Evolutionary conservation across 768 basidiomycete species (phyloP), one percentile per base, ranked within the genome.

Genomic region (Hericium alpestre): DNA sequence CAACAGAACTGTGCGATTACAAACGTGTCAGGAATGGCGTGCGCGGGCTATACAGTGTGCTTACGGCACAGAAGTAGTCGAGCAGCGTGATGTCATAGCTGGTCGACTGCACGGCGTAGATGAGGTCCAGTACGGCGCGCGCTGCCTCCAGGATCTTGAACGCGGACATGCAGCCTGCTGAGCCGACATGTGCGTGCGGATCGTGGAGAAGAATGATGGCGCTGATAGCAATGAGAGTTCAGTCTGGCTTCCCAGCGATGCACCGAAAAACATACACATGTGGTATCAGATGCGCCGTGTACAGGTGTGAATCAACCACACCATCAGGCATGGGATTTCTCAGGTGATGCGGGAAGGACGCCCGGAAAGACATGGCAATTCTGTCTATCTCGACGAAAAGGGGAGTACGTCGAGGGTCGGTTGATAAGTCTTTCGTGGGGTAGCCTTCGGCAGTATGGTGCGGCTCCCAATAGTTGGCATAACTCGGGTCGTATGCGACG

Each of bases 191-290:
- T 16, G 87, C 86, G 64, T 88, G 86, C 3, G 86, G 85, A 60
- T 90, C 88, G 62, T 90, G 88, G 43, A 90, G 70, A 18, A 88
- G 72, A 53, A 90, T 84, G 13, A 72, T 79, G 6, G 84, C 79
- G 12, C 88, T 90, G 61, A 39, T 49, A 37, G 62, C 27, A 25
- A 38, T 18, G 13, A 51, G 23, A 49, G 50, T 16, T 53, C 11
- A 37, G 49, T 12, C 32, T 39, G 40, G 51, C 16, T 27, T 18
- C 70, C 60, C 72, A 66, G 11, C 73, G 72, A 71, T 75, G 2
- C 72, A 69, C 57, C 56, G 56, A 18, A 62, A n/a, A n/a, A 54
- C 52, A 54, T 53, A 80, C 70, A 41, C 55, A 32, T 70, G 56
- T 12, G 67, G 68, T 9, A 63, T 57, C 20, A 67, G 50, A 20